These are phyloP conservation scores for Pachysolen tannophilus DNA, from an alignment of 805 yeast genomes.

Conservation along the genomic window DNA sequence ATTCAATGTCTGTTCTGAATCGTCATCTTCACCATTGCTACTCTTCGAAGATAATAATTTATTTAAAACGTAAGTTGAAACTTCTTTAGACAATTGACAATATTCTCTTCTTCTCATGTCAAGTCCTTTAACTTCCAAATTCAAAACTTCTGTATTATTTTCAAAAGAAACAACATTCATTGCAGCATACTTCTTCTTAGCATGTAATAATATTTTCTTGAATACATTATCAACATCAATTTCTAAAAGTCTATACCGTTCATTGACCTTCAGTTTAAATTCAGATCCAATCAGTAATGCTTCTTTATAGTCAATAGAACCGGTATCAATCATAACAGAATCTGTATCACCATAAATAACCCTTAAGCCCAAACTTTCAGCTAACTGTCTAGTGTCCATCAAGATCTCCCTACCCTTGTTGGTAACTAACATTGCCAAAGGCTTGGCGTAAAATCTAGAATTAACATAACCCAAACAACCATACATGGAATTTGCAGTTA, in stretches of 20 bases:
- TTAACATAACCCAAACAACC: slow-evolving; percentile 93
- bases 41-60: slow-evolving; percentile 61
- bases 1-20: slow-evolving; percentile 66
- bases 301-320: slow-evolving; percentile 56
- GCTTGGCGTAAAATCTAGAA: slow-evolving; percentile 92
- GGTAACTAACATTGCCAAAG: slow-evolving; percentile 92
- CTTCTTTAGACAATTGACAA: slow-evolving; percentile 86
- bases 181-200: slow-evolving; percentile 98
- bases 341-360: slow-evolving; percentile 98
- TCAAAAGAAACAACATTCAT: slow-evolving; percentile 47
- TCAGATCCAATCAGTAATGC: slow-evolving; percentile 79
- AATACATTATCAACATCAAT: slow-evolving; percentile 94
- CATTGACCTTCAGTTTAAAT: slow-evolving; percentile 81
- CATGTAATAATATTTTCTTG: slow-evolving; percentile 73
- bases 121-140: slow-evolving; percentile 87
- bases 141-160: slow-evolving; percentile 47
- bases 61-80: slow-evolving; percentile 67
- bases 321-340: slow-evolving; percentile 97
- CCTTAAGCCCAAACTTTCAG: slow-evolving; percentile 72
- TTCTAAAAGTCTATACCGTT: slow-evolving; percentile 78
- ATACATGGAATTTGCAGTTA: slow-evolving; percentile 99
- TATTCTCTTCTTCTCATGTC: slow-evolving; percentile 97
- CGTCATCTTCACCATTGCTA: too few relatives aligned
- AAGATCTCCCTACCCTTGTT: slow-evolving; percentile 93
- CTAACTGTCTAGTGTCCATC: slow-evolving; percentile 86